Conservation (phyloP, 768 basidiomycete genomes). For the Psilocybe subaeruginosa region DNA sequence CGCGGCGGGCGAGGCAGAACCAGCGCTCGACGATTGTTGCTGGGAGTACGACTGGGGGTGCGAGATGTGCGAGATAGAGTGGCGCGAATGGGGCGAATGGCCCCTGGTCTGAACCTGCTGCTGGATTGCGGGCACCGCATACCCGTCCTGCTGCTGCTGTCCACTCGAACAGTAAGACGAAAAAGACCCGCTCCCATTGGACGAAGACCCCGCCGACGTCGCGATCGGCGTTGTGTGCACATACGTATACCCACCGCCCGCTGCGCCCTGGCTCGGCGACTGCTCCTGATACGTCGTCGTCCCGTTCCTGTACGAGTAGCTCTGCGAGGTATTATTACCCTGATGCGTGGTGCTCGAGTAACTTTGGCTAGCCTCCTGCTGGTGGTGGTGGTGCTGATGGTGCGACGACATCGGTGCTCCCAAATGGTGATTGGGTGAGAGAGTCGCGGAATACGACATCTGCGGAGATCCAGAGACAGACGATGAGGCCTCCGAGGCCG, state of each 20-base stretch:
- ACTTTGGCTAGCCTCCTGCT: not conserved
- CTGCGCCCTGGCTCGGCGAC: slow-evolving; percentile 28
- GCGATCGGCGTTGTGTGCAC: slow-evolving; percentile 39
- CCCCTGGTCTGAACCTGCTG: not conserved
- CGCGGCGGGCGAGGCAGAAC: slow-evolving; percentile 53
- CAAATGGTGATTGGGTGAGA: slow-evolving; percentile 31
- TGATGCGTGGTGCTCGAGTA: not conserved
- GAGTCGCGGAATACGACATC: slow-evolving; percentile 45
- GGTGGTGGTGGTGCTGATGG: not conserved
- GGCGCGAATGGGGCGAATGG: slow-evolving; percentile 37
- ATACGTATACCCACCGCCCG: slow-evolving; percentile 34
- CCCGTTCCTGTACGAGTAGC: slow-evolving; percentile 42
- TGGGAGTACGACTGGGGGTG: slow-evolving; percentile 50
- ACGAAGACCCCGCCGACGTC: slow-evolving; percentile 25
- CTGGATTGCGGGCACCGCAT: slow-evolving; percentile 22
- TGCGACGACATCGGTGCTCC: slow-evolving; percentile 27
- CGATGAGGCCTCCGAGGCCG: slow-evolving; percentile 16
- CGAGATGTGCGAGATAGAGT: slow-evolving; percentile 63
- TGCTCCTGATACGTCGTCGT: slow-evolving; percentile 50
- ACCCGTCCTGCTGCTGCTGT: slow-evolving; percentile 13
- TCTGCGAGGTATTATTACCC: slow-evolving; percentile 4
- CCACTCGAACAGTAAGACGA: slow-evolving; percentile 34
- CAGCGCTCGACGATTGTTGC: slow-evolving; percentile 38
- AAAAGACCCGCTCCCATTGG: slow-evolving; percentile 23
- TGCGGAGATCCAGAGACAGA: slow-evolving; percentile 53